Conservation (phyloP, 306 rosid species). For the Glycine soja region DNA sequence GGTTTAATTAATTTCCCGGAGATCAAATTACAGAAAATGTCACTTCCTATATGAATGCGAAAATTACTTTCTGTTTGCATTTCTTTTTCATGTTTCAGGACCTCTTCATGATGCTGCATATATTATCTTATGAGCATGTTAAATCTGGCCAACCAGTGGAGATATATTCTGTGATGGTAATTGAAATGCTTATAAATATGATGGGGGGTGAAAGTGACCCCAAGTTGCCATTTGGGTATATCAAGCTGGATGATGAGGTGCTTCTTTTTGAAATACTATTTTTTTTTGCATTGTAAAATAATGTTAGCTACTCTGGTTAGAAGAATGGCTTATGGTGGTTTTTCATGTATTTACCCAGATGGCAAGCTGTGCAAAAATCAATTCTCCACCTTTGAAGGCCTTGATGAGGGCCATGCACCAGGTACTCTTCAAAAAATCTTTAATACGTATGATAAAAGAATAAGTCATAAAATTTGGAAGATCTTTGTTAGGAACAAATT, state of each 20-base stretch:
- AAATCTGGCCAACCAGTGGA: conserved; percentile 78
- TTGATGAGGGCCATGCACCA: conserved; percentile 70
- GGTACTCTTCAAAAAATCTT: conserved; percentile 52
- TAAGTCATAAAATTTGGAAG: conserved; percentile 27
- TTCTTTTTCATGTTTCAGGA: conserved; percentile 63
- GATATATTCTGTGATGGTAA: no score
- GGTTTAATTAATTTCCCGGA: background rate
- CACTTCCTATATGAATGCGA: conserved; percentile 32
- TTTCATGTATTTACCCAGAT: conserved; percentile 58
- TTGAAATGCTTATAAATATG: conserved; percentile 73
- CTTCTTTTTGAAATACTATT: conserved; percentile 34
- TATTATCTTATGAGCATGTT: conserved; percentile 75
- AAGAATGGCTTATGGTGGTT: conserved; percentile 4
- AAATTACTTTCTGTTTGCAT: conserved; percentile 36
- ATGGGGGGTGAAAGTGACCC: conserved; percentile 96
- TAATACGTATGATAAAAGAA: conserved; percentile 8
- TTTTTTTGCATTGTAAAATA: conserved; percentile 33
- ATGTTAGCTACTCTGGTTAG: conserved; percentile 19
- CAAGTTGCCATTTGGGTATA: conserved; percentile 78
- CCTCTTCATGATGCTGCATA: conserved; percentile 76
- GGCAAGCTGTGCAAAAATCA: conserved; percentile 91
- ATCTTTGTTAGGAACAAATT: conserved; percentile 17
- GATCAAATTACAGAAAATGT: conserved; percentile 26
- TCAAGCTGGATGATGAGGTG: conserved; percentile 95
- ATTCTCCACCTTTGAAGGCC: conserved; percentile 72